These are phyloP conservation scores for Gnaphalium uliginosum DNA, from an alignment of 129 eudicot genomes.

Conservation along the genomic window DNA sequence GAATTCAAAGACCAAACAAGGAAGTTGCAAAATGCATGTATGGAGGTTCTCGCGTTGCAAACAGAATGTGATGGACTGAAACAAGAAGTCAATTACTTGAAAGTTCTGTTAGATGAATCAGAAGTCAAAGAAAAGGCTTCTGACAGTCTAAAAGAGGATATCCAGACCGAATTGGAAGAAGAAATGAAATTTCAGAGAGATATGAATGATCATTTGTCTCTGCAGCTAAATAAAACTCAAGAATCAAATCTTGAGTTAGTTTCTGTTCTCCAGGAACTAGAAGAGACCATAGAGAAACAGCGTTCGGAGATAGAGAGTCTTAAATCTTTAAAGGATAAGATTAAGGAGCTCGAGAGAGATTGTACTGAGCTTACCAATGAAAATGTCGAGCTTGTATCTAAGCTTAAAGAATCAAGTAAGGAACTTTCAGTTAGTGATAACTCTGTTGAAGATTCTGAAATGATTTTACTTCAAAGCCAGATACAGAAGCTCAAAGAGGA, in stretches of 20 bases:
- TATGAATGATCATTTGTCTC: conserved; percentile 44
- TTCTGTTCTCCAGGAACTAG: conserved; percentile 74
- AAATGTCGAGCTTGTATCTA: conserved; percentile 52
- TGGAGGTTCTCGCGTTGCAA: conserved; percentile 56
- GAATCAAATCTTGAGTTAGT: conserved; percentile 77
- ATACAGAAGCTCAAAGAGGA: conserved; percentile 44
- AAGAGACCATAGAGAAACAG: conserved; percentile 68
- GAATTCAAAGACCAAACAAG: conserved; percentile 54
- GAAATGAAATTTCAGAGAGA: conserved; percentile 61
- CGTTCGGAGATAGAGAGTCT: conserved; percentile 54
- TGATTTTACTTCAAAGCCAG: conserved; percentile 37
- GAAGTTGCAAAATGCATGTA: conserved; percentile 40
- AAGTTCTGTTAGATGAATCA: conserved; percentile 47
- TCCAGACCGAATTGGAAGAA: conserved; percentile 55
- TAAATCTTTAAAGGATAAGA: conserved; percentile 39
- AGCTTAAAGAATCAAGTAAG: conserved; percentile 47
- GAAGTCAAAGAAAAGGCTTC: conserved; percentile 41
- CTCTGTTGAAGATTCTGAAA: conserved; percentile 31
- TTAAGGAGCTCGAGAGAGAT: conserved; percentile 59
- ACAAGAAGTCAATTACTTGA: conserved; percentile 53
- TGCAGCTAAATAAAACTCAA: conserved; percentile 70
- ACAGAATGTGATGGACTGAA: conserved; percentile 55
- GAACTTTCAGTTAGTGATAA: conserved; percentile 22
- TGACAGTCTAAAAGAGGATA: conserved; percentile 38
- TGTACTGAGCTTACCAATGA: conserved; percentile 63